These are phyloP conservation scores for Kodamaea kaohsiungensis DNA, from an alignment of 805 yeast species.

Conservation along the genomic window DNA sequence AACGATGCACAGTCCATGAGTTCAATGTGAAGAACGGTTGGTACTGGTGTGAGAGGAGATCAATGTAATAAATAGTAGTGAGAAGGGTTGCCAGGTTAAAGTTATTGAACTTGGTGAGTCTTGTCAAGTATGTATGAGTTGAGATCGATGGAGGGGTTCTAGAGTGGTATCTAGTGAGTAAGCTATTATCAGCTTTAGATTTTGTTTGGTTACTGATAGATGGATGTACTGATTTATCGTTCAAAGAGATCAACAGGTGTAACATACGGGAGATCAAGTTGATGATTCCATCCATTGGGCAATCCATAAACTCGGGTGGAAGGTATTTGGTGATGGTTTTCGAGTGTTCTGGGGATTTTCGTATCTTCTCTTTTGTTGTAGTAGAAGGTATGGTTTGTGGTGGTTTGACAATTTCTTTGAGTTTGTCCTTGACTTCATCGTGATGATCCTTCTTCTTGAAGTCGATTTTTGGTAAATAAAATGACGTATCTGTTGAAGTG, in stretches of 20 bases:
- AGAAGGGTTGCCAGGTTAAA: constrained; percentile 81
- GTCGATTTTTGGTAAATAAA: constrained; percentile 5
- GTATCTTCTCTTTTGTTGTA: neutral
- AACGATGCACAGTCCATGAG: constrained; percentile 91
- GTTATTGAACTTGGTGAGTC: constrained; percentile 81
- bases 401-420: neutral
- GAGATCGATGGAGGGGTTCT: constrained; percentile 90
- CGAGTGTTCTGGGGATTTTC: neutral
- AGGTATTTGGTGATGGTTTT: constrained; percentile 21
- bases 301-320: constrained; percentile 58
- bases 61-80: constrained; percentile 87
- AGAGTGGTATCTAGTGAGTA: constrained; percentile 87
- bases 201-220: constrained; percentile 30
- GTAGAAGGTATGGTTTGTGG: neutral
- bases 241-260: constrained; percentile 67
- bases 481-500: constrained; percentile 6
- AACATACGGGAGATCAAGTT: constrained; percentile 78
- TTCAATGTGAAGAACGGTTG: constrained; percentile 77
- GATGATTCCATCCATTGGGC: constrained; percentile 71
- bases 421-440: neutral
- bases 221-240: constrained; percentile 56
- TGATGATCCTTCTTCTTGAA: neutral
- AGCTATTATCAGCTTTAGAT: constrained; percentile 17
- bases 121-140: constrained; percentile 68
- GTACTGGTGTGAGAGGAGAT: constrained; percentile 74